These are phyloP conservation scores for Yueomyces sinensis DNA, from an alignment of 805 yeast species.

Conservation along the genomic window DNA sequence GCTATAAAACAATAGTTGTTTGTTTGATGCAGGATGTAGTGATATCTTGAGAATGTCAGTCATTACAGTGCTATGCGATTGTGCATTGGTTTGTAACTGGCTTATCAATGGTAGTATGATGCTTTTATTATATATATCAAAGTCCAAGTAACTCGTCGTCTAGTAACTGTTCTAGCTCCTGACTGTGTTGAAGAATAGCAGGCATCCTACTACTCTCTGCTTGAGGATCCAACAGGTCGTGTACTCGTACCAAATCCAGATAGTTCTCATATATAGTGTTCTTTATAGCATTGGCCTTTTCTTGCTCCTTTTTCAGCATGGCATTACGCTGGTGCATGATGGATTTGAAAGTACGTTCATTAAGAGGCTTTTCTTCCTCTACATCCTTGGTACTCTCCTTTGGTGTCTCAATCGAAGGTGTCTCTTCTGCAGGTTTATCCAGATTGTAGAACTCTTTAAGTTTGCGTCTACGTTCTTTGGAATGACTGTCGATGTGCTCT, in stretches of 20 bases:
- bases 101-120: too few species aligned
- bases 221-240: conserved; percentile 31
- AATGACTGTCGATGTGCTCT: background rate
- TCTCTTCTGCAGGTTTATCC: background rate
- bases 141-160: too few species aligned
- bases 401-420: background rate
- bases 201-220: background rate
- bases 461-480: background rate
- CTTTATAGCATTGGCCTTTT: conserved; percentile 35
- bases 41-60: too few species aligned
- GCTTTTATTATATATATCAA: too few species aligned
- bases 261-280: conserved; percentile 65
- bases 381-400: background rate
- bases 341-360: conserved; percentile 10
- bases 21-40: too few species aligned
- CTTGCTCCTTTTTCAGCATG: conserved; percentile 18
- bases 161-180: background rate
- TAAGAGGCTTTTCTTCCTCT: conserved; percentile 5
- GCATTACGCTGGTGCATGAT: conserved; percentile 17
- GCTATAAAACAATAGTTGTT: too few species aligned
- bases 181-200: background rate
- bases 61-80: background rate
- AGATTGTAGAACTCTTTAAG: background rate
- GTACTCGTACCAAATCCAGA: conserved; percentile 57
- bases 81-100: background rate